These are phyloP conservation scores for Dactylis glomerata DNA, from an alignment of 176 grass and related monocot species.

Conservation along the genomic window DNA sequence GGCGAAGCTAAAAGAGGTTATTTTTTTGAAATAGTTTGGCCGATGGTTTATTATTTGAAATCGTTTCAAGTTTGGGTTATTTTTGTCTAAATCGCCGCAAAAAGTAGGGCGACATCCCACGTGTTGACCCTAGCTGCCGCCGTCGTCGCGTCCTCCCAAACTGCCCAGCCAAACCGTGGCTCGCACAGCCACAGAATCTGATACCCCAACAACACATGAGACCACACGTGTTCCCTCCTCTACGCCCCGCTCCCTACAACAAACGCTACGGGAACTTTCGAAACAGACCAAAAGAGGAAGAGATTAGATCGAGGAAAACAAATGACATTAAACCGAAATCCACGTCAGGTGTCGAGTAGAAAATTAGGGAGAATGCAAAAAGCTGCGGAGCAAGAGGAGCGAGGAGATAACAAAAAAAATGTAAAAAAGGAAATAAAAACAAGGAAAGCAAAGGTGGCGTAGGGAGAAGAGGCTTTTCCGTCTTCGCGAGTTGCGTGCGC, in stretches of 20 bases:
- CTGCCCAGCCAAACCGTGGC: not conserved
- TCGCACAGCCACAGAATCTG: not conserved
- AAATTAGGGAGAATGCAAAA: not conserved
- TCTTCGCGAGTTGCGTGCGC: not conserved
- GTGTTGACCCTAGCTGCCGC: not conserved
- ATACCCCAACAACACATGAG: not conserved
- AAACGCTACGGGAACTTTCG: not conserved
- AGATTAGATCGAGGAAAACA: not conserved
- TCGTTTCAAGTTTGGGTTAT: too few species aligned
- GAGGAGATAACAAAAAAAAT: not conserved
- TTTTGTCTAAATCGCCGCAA: too few species aligned
- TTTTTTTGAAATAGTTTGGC: too few species aligned
- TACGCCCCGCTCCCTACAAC: not conserved
- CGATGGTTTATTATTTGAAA: too few species aligned
- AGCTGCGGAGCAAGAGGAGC: not conserved
- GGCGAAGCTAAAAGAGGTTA: too few species aligned
- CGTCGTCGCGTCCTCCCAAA: not conserved
- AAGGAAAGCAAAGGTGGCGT: slow-evolving; percentile 9
- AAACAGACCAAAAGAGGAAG: not conserved
- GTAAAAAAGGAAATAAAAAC: not conserved
- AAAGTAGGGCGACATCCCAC: not conserved
- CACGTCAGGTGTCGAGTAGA: not conserved
- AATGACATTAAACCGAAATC: not conserved
- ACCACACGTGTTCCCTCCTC: not conserved
- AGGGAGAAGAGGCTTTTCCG: not conserved